Evolutionary conservation across 73 alveolate species (phyloP).

Genomic region (Symbiodinium pilosum): DNA sequence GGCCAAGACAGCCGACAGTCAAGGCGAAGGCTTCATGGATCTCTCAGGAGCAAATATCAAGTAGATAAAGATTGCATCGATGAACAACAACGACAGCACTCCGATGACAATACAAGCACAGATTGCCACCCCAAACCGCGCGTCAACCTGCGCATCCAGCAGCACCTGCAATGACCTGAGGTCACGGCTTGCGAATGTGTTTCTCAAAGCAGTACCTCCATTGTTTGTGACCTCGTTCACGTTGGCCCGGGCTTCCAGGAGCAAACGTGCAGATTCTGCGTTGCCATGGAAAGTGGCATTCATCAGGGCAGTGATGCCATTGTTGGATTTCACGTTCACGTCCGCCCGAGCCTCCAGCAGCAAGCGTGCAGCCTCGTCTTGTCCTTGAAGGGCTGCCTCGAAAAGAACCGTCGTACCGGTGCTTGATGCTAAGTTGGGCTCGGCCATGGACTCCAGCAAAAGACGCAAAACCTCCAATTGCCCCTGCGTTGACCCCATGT

Average conservation of each 20-base stretch:
- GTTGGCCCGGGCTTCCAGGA: not conserved
- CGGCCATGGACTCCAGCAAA: too few species aligned
- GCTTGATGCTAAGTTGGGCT: too few species aligned
- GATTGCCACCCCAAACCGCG: not conserved
- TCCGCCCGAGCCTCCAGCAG: conserved; percentile 2
- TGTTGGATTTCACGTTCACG: not conserved
- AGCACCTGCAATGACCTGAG: not conserved
- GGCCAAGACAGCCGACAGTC: not conserved
- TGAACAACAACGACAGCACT: not conserved
- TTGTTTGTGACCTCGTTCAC: not conserved
- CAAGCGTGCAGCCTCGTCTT: too few species aligned
- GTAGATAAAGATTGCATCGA: not conserved
- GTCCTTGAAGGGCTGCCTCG: too few species aligned
- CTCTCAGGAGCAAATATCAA: not conserved
- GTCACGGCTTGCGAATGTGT: not conserved
- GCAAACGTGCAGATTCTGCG: not conserved
- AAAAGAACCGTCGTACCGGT: too few species aligned
- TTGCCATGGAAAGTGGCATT: not conserved
- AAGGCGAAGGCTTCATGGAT: not conserved
- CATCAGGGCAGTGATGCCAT: not conserved
- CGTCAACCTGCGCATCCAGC: not conserved
- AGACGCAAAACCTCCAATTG: not conserved
- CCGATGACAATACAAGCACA: not conserved
- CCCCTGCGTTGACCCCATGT: not conserved
- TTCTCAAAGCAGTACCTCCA: not conserved